Conservation (phyloP, 495 filamentous ascomycete species). For the Talaromyces ruber region DNA sequence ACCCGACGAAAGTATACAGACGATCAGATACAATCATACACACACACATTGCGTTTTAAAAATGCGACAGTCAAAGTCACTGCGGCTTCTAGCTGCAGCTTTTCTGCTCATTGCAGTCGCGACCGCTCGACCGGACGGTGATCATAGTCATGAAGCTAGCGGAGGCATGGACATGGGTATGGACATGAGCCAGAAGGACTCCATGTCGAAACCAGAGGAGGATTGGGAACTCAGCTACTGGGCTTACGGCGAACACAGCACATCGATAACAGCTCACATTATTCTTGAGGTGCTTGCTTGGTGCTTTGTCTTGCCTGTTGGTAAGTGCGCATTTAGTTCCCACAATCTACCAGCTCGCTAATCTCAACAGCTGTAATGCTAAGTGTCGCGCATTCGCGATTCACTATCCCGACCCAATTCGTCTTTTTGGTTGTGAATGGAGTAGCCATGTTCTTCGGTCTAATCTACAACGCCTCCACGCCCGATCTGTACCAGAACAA, state of each 20-base stretch:
- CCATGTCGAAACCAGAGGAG: slow-evolving; percentile 34
- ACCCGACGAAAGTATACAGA: not conserved
- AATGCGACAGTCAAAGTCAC: slow-evolving; percentile 23
- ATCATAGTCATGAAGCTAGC: slow-evolving; percentile 16
- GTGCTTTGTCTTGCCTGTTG: slow-evolving; percentile 75
- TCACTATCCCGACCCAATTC: slow-evolving; percentile 65
- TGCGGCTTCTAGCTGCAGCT: slow-evolving; percentile 20
- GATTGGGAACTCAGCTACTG: slow-evolving; percentile 62
- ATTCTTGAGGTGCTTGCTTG: slow-evolving; percentile 70
- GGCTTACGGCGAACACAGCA: slow-evolving; percentile 53
- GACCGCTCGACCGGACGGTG: slow-evolving; percentile 27
- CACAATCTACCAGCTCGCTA: not conserved
- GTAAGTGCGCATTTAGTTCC: slow-evolving; percentile 37
- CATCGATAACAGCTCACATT: slow-evolving; percentile 70
- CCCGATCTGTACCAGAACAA: slow-evolving; percentile 87
- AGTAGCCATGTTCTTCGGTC: slow-evolving; percentile 59
- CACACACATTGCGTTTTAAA: not conserved
- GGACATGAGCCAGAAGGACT: slow-evolving; percentile 27
- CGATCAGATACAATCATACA: not conserved
- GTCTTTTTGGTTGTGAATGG: slow-evolving; percentile 66
- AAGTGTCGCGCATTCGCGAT: slow-evolving; percentile 70
- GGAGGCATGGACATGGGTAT: slow-evolving; percentile 31
- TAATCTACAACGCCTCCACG: slow-evolving; percentile 73
- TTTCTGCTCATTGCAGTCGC: slow-evolving; percentile 24
- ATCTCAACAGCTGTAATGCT: slow-evolving; percentile 68